Base-by-base conservation (phyloP, 1,284 basidiomycete genomes). In the Laetiporus sulphureus region DNA sequence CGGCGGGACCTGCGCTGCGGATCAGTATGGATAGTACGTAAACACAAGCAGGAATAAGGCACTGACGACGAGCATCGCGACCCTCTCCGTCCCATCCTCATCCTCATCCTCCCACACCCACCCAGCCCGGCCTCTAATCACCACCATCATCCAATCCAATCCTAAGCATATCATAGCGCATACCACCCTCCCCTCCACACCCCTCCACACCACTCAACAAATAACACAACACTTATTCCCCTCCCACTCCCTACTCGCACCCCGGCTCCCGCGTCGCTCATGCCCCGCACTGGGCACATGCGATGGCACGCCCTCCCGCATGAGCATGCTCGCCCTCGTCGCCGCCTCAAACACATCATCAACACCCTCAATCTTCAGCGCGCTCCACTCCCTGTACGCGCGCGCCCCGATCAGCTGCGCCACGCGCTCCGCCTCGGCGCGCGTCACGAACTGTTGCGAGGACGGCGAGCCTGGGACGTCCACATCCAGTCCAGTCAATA, bases 281-380 rank as follows among this genome's bases (percentile, higher is more conserved):
- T 50, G 52, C 29, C 44, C 47, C 37, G 47, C 47, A 13, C 32
- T 35, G 8, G 44, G 43, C 5, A 51, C 64, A 50, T 72, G 68
- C 32, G 75, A 65, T 8, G 78, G 76, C 16, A 79, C 82, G 3
- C 83, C 84, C 48, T 92, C 90, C 30, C 91, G 76, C 73, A 95
- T 92, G 43, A 95, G 67, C 86, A 96, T 94, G 57, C 91, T 92
- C 27, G 90, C 91, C 27, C 93, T 73, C 15, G 92, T 96, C 22
- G 93, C 93, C 0, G 89, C 85, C 68, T 97, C 93, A 52, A 96
- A 97, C 29, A 96, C 89, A 52, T 92, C 87, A 64, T 96, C 93
- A 11, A 96, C 93, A 35, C 93, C 93, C 63, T 92, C 83, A 54
- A 93, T 93, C 61, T 83, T 83, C 40, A 96, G 71, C 18, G 93